Evolutionary conservation across 169 alveolate genomes (phyloP), one percentile per base, ranked within the genome.

Genomic region (Cryptosporidium ryanae): DNA sequence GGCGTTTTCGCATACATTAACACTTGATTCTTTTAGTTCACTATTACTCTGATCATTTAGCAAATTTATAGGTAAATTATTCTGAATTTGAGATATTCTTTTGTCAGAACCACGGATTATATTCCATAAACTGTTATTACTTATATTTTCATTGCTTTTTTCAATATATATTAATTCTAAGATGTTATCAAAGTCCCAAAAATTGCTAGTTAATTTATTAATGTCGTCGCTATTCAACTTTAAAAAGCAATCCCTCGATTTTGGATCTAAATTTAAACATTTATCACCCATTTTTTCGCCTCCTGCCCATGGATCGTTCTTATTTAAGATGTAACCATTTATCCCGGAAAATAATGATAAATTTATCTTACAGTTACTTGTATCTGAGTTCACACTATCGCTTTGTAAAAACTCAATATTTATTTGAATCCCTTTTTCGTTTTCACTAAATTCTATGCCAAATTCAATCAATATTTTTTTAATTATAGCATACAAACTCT

Each of bases 251-350:
- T 68, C 83, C 13, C 31, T 31, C n/a, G 52, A 15, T 27, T 68
- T 32, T 21, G 43, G n/a, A 32, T 48, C 64, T 25, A 76, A 43
- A 32, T 76, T 61, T 21, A 59, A 43, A 25, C 21, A n/a, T 6
- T 61, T 46, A 13, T 49, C 43, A 25, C 76, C 87, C n/a, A 59
- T 18, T 27, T 38, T 32, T 7, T 44, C 65, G 7, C 87, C 87
- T 10, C 52, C 87, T n/a, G 76, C 87, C 87, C 87, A 76, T 10
- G 87, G 76, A 27, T 61, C 87, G 1, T 52, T 15, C 8, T n/a
- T 10, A 43, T 55, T 63, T 44, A 76, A 34, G 3, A 61, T 21
- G 10, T 55, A 15, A 6, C 87, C 87, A 59, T 76, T 61, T 15
- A 76, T 57, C n/a, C 87, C 87, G 3, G 71, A 76, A 76, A 23